Conservation (phyloP, 1,139 yeast genomes). For the Suhomyces coccinellae region DNA sequence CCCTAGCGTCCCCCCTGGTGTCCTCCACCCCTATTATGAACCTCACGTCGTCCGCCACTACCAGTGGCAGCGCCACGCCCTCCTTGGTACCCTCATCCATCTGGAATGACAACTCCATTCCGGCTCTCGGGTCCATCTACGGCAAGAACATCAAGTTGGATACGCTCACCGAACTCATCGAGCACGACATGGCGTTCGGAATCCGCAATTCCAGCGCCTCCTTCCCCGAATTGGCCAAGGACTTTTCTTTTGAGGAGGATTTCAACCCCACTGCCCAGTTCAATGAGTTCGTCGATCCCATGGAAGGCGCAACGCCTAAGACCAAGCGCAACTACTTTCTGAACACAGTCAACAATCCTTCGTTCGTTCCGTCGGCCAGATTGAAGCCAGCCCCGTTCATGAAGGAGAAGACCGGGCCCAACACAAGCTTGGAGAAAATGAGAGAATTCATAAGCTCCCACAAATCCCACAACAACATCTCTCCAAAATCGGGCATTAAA, state of each 20-base stretch:
- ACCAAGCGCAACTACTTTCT: constrained; percentile 21
- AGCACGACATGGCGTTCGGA: constrained; percentile 4
- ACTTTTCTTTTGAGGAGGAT: constrained; percentile 9
- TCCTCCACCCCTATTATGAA: background rate
- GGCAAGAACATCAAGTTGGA: constrained; percentile 9
- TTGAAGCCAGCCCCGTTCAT: constrained; percentile 9
- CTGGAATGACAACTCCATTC: constrained; percentile 14
- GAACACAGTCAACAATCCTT: constrained; percentile 25
- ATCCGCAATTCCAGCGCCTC: background rate
- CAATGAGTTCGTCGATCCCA: background rate
- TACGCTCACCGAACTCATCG: constrained; percentile 11
- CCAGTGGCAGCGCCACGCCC: constrained; percentile 14
- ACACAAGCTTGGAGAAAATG: constrained; percentile 8
- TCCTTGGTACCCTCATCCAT: constrained; percentile 13
- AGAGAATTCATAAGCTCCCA: constrained; percentile 10
- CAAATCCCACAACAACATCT: background rate
- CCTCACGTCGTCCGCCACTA: constrained; percentile 4
- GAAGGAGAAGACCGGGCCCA: constrained; percentile 5
- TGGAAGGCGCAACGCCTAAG: background rate
- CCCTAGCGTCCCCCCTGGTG: constrained; percentile 4
- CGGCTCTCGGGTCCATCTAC: constrained; percentile 5
- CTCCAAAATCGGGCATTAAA: background rate
- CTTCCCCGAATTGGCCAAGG: constrained; percentile 5
- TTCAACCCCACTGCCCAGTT: constrained; percentile 7
- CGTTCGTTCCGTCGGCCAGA: constrained; percentile 24